phyloP scores from a whole-genome alignment of 495 filamentous ascomycete genomes.

The Hypoxylon lenormandii region DNA sequence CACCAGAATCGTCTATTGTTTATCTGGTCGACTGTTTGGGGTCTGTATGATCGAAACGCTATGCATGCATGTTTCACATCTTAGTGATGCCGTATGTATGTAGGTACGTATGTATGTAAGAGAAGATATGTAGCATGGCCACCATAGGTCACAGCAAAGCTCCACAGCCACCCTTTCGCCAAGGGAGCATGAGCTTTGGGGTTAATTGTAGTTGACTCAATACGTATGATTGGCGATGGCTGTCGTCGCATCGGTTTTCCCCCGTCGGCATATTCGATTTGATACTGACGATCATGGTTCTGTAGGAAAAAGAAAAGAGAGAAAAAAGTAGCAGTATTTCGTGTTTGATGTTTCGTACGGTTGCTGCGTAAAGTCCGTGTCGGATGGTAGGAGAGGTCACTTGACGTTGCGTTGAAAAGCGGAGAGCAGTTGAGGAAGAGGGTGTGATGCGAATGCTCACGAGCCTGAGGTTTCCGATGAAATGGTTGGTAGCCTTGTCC shows the following conservation, averaged over 20 bases:
- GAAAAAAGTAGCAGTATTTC: background rate
- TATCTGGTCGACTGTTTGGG: conserved; percentile 25
- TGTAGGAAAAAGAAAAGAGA: conserved; percentile 6
- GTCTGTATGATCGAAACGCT: conserved; percentile 41
- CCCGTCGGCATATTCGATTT: background rate
- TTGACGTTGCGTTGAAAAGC: conserved; percentile 38
- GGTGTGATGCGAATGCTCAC: conserved; percentile 45
- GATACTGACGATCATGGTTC: background rate
- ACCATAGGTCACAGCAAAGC: conserved; percentile 12
- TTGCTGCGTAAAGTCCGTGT: conserved; percentile 10
- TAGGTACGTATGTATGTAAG: too few relatives aligned
- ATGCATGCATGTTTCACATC: conserved; percentile 45
- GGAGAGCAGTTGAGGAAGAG: conserved; percentile 32
- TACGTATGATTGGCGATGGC: background rate
- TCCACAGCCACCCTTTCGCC: conserved; percentile 23
- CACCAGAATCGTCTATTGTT: conserved; percentile 7
- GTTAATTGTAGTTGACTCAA: conserved; percentile 13
- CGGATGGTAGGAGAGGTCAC: conserved; percentile 36
- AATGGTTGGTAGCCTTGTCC: conserved; percentile 27
- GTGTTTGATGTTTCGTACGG: conserved; percentile 7
- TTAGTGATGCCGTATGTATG: conserved; percentile 4
- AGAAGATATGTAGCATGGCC: conserved; percentile 23
- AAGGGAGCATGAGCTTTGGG: conserved; percentile 4
- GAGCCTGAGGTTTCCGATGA: conserved; percentile 36
- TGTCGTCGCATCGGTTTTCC: background rate